Base-by-base conservation (phyloP, 805 yeast genomes). In the Myxozyma vanderwaltii region DNA sequence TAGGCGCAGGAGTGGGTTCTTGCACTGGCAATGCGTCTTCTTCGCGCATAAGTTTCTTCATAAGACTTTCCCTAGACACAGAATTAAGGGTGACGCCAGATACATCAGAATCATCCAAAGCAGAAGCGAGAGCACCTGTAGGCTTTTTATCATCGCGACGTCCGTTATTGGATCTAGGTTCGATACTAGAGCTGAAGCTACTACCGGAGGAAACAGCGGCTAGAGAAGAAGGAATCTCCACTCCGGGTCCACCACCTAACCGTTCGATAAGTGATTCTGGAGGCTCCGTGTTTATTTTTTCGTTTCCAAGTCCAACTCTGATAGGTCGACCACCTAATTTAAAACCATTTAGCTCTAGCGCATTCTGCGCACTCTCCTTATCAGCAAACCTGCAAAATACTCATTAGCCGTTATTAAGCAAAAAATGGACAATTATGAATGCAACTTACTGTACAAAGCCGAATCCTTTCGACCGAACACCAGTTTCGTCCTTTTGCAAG, bases 401-500 rank as follows among this genome's bases (percentile, higher is more conserved):
- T 13, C 6, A 39, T 31, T 23, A 45, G 52, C 43, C 19, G 23
- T 24, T 13, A 35, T 33, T 43, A 33, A 29, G 36, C 13, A 17
- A 12, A 24, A 43, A 23, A 23, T n/a, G n/a, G n/a, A 54, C 23
- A 26, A 12, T 33, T 46, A 54, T 68, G 29, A 29, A 21, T 12
- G 8, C 15, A 35, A 53, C 68, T 35, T 63, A 90, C 73, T 86
- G 85, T 15, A 89, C 79, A 69, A 89, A 89, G 0, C 90, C 94
- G 72, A 86, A 90, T 0, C 97, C 97, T 72, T 91, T 90, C 1
- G 96, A 89, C 65, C 85, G 81, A 29, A 39, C 63, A 3, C 95
- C 94, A 0, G 90, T 87, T 74, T 94, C 81, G 68, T 91, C 96
- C 51, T 88, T 74, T 4, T 96, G 96, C 68, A 91, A 79, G 71